Conservation (phyloP, 257 asterid species). For the Forsythia viridissima region DNA sequence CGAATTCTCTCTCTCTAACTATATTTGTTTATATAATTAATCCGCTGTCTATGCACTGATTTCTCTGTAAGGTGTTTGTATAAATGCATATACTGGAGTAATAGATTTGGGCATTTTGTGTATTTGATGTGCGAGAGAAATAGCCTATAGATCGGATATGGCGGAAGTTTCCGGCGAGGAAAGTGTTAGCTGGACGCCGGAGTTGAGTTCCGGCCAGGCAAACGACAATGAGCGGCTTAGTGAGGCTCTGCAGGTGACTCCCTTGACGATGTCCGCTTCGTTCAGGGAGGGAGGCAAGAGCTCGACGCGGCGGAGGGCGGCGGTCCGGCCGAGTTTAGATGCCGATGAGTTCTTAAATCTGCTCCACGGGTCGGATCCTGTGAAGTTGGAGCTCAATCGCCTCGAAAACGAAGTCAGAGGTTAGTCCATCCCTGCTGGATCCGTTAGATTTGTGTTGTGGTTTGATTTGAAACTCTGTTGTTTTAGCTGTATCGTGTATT, state of each 20-base stretch:
- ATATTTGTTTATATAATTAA: neutral
- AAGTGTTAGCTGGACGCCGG: conserved; percentile 48
- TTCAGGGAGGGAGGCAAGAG: conserved; percentile 69
- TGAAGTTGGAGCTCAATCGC: conserved; percentile 96
- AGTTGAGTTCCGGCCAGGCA: conserved; percentile 49
- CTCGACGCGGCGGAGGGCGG: conserved; percentile 73
- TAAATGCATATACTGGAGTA: neutral
- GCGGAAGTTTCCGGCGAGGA: conserved; percentile 86
- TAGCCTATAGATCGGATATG: conserved; percentile 71
- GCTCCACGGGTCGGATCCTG: conserved; percentile 99
- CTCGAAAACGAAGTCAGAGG: conserved; percentile 99
- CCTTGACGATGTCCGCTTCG: conserved; percentile 69
- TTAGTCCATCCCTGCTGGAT: conserved; percentile 68
- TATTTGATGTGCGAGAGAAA: conserved; percentile 45
- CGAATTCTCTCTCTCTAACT: neutral
- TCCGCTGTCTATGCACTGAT: conserved; percentile 4
- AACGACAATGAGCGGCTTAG: conserved; percentile 48
- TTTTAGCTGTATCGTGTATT: neutral
- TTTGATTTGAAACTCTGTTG: conserved; percentile 29
- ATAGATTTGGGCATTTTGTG: conserved; percentile 13
- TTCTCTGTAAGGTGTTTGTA: neutral
- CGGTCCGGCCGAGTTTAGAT: conserved; percentile 84
- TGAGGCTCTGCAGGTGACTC: conserved; percentile 41
- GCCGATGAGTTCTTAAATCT: conserved; percentile 90
- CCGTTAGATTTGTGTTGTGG: conserved; percentile 53